Conservation (phyloP, 2,329 filamentous ascomycete species). For the Penicillium verrucosum region DNA sequence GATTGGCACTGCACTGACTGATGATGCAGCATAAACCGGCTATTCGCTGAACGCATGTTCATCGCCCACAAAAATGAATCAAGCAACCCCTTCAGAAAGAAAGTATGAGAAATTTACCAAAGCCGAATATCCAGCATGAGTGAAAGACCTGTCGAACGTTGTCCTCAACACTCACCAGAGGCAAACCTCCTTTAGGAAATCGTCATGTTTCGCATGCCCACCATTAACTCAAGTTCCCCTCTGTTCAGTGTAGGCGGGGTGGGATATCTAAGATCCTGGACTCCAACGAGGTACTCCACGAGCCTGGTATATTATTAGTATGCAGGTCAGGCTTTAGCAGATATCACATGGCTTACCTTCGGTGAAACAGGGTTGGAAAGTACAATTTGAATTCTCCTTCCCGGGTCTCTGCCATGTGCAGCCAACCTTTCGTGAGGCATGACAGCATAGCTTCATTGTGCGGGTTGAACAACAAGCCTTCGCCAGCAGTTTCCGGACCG, state of each 20-base stretch:
- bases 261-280: neutral
- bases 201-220: neutral
- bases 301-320: neutral
- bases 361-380: neutral
- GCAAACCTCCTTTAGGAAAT: neutral
- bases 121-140: neutral
- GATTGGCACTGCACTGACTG: too few species aligned
- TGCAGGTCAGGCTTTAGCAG: rapidly evolving
- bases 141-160: too few species aligned
- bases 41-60: neutral
- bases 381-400: neutral
- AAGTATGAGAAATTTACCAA: neutral
- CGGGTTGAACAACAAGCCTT: neutral
- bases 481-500: neutral
- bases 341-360: neutral
- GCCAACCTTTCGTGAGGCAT: neutral
- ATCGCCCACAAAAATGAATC: neutral
- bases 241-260: neutral
- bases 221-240: neutral
- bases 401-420: neutral
- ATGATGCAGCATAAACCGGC: neutral
- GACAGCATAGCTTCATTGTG: neutral
- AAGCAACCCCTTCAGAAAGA: neutral
- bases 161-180: too few species aligned
- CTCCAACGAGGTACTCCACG: neutral